Base-by-base conservation (phyloP, 768 basidiomycete genomes). In the Cyathus striatus region DNA sequence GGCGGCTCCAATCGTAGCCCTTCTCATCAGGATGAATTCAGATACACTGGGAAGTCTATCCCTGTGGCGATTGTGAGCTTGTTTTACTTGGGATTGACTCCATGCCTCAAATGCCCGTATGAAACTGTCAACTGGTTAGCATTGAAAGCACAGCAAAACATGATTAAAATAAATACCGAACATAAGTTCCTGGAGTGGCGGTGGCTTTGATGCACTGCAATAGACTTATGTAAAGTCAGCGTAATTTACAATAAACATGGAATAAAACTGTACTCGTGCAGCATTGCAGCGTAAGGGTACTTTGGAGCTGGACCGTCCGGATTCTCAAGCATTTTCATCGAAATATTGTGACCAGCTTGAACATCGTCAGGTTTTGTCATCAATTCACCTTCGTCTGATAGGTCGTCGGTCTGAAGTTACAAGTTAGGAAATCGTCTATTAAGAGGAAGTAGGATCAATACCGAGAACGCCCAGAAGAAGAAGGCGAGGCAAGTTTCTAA, bases 381-480 rank as follows among this genome's bases (percentile, higher is more conserved):
- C 5, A 54, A 34, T 0, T 54, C 45, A 2, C 55, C 56, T 30
- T 54, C 50, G 41, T 60, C 58, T 2, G 53, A 50, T 7, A 52
- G 45, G 38, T 60, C 58, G 40, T 60, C 57, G n/a, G 47, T 56
- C 59, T 60, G n/a, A 7, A 6, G 23, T 17, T 6, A 17, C n/a
- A 12, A 42, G 22, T n/a, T 25, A 10, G 37, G 18, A 13, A 20
- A 22, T 18, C 3, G n/a, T 14, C 17, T 23, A 13, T 3, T 12
- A 43, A 7, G 20, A 7, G 16, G n/a, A 18, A 35, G 13, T 22
- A n/a, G 10, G 5, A 4, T 23, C 38, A 41, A 23, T 43, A 59
- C 58, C 20, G 56, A 41, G 45, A 59, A 57, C 17, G 52, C 52
- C 58, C 58, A 59, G 23, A 48, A 45, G 23, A 57, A 48, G 38